Conservation (phyloP, 2,329 filamentous ascomycete species). For the Nannizzia gypsea region DNA sequence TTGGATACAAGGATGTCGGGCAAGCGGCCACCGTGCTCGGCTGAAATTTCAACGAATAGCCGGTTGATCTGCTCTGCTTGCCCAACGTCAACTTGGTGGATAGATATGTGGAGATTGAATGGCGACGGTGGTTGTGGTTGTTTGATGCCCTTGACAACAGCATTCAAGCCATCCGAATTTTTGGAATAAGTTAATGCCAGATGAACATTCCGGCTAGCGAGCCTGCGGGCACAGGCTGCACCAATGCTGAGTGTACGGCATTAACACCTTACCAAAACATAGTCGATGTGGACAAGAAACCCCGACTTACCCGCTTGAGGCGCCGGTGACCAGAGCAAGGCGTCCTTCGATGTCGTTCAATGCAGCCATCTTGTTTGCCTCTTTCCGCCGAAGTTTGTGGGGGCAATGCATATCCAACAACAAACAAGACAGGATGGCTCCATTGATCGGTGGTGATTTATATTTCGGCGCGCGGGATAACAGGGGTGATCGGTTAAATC, state of each 20-base stretch:
- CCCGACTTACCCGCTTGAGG: constrained; percentile 46
- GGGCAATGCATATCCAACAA: neutral
- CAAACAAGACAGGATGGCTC: neutral
- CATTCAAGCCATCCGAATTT: constrained; percentile 37
- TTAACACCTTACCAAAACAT: neutral
- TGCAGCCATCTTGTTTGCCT: constrained; percentile 16
- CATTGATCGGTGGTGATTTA: neutral
- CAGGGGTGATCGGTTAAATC: neutral
- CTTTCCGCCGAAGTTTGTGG: neutral
- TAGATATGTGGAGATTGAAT: constrained; percentile 32
- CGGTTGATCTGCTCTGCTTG: constrained; percentile 41
- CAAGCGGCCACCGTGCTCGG: constrained; percentile 38
- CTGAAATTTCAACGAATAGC: constrained; percentile 45
- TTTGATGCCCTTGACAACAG: constrained; percentile 35
- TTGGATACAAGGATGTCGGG: constrained; percentile 57
- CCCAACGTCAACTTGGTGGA: constrained; percentile 49
- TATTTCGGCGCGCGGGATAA: neutral
- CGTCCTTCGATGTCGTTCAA: constrained; percentile 42
- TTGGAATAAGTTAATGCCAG: constrained; percentile 50
- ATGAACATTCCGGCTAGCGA: constrained; percentile 42
- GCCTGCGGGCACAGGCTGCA: constrained; percentile 44
- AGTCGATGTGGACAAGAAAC: neutral
- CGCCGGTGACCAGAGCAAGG: constrained; percentile 49
- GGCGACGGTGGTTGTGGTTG: neutral
- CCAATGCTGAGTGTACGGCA: constrained; percentile 42